Evolutionary conservation across 805 yeast genomes (phyloP), one percentile per base, ranked within the genome.

Genomic region (Candida sanyiensis): DNA sequence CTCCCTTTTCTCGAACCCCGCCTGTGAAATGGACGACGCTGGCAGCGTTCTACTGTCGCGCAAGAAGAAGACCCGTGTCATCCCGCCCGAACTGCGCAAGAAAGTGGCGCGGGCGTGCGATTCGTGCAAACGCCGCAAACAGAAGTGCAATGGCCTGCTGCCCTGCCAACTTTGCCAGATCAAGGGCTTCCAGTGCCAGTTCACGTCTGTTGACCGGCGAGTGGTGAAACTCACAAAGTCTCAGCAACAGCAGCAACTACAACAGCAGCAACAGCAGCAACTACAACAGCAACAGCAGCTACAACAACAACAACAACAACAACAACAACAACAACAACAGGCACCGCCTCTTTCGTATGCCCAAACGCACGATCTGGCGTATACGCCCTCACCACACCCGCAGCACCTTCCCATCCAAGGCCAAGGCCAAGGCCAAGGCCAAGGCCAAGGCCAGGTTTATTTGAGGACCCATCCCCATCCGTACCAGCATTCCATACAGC

Each of bases 71-170:
- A 38, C 45, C 16, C 38, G 58, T 12, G 44, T 47, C 15, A 51
- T 52, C 5, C 56, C 58, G 1, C 54, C 58, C 6, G 58, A 54
- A 10, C 40, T 46, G 11, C 39, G 69, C 17, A 65, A 67, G 48
- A 68, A 70, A 40, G 70, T 68, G 16, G 66, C 73, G 1, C 58
- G 62, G 42, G 75, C 75, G 7, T 70, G 75, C 44, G 73, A 70
- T 44, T 54, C 55, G 37, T 70, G 75, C 54, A 68, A 67, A 52
- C 61, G 58, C 35, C 49, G 73, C 28, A 70, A 70, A 49, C 65
- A 50, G 36, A 52, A 46, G 45, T 67, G 59, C 34, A 49, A 57
- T 35, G 63, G 64, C 4, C 46, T 50, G 7, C 44, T 45, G 15
- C 70, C 71, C 1, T 63, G 71, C 45, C 51, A 51, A 10, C 47